Conservation (phyloP, 768 basidiomycete genomes). For the Exsudoporus frostii region DNA sequence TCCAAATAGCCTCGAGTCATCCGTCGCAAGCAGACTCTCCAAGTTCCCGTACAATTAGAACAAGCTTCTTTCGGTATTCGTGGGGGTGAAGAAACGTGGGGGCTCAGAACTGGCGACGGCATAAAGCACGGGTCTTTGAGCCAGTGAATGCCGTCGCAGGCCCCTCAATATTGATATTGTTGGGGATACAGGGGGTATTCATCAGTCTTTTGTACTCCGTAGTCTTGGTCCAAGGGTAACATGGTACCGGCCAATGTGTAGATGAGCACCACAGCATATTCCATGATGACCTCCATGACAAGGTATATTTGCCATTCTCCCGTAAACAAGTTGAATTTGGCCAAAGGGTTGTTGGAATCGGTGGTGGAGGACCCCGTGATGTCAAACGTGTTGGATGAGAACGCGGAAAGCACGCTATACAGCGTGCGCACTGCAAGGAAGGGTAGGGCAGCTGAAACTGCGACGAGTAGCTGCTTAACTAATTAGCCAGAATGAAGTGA, state of each 20-base stretch:
- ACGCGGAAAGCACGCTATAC: constrained; percentile 57
- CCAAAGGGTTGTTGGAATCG: constrained; percentile 32
- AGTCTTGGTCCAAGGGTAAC: constrained; percentile 34
- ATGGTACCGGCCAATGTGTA: constrained; percentile 34
- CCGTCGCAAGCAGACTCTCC: neutral
- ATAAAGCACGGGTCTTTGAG: neutral
- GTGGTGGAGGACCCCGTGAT: constrained; percentile 26
- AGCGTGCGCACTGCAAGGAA: constrained; percentile 48
- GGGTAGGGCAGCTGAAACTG: constrained; percentile 53
- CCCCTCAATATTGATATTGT: constrained; percentile 23
- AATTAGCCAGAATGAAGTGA: constrained; percentile 9
- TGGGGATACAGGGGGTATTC: constrained; percentile 37
- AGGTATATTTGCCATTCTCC: constrained; percentile 60
- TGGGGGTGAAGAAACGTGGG: neutral
- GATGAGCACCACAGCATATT: constrained; percentile 48
- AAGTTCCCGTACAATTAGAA: neutral
- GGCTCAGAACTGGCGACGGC: neutral
- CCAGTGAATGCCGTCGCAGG: neutral
- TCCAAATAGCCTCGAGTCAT: neutral
- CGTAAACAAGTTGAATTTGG: constrained; percentile 53
- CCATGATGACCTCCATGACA: constrained; percentile 57
- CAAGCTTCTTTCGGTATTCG: neutral
- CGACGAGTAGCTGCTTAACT: constrained; percentile 48
- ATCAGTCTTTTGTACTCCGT: constrained; percentile 20
- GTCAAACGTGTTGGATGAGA: constrained; percentile 44